Evolutionary conservation across 495 filamentous ascomycete genomes (phyloP), one percentile per base, ranked within the genome.

Genomic region (Annulohypoxylon stygium): DNA sequence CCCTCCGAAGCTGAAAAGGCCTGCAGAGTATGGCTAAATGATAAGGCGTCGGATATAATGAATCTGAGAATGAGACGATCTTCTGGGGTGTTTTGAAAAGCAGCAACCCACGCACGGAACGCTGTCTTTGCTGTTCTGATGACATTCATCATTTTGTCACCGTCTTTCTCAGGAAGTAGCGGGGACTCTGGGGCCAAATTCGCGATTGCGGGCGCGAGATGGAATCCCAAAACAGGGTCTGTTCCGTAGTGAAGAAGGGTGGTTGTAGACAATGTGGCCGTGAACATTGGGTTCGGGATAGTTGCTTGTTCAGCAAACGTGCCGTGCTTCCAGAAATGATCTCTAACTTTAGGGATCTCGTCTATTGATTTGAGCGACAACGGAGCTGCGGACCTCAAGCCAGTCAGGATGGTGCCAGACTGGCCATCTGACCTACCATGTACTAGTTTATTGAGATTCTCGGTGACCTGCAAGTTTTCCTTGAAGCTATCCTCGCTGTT

Each of bases 51-150:
- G 0, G 75, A 74, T 12, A 73, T 65, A 6, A 70, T 48, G 50
- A 75, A 80, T 4, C 78, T 69, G 2, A 75, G 37, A 6, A 39
- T 71, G 0, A 75, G 34, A 16, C 23, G 20, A 3, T 14, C 14
- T 16, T 68, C 47, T 14, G 45, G 18, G 3, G 67, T 60, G 2
- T 68, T 54, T n/a, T 65, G 60, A 65, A 83, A 81, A 0, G 82
- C 77, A 16, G 65, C 41, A 1, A 68, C 72, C 83, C 82, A 83
- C 14, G 71, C 69, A 11, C 47, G n/a, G 33, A 82, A 83, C 61
- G 82, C 75, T 37, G 73, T 25, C 45, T 66, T 70, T 0, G 80
- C 79, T 6, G 74, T 73, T 10, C 43, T 37, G 1, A 74, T 23
- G 9, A 78, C 20, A 8, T 51, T 58, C n/a, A 45, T 9, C 3